Conservation (phyloP, 2,329 filamentous ascomycete species). For the Hypoxylon sp. region DNA sequence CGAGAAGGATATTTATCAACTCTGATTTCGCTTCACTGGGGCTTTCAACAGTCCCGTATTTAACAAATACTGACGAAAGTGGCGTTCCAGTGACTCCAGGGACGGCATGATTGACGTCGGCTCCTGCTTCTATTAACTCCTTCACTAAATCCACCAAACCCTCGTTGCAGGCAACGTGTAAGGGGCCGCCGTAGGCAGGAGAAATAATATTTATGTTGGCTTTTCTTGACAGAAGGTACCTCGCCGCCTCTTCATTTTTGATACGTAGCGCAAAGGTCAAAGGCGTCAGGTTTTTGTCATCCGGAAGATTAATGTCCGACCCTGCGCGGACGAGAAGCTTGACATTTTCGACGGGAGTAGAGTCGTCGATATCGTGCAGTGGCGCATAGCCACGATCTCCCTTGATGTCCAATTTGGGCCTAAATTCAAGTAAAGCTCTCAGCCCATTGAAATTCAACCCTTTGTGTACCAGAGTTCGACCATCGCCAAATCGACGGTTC, state of each 20-base stretch:
- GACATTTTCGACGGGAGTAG: conserved; percentile 3
- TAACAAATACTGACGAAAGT: conserved; percentile 5
- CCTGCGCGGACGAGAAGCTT: conserved; percentile 13
- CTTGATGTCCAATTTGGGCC: conserved; percentile 16
- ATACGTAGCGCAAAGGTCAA: background rate
- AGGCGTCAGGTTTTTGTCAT: background rate
- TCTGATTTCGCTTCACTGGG: background rate
- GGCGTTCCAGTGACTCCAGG: background rate
- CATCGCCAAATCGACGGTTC: conserved; percentile 18
- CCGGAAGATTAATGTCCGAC: background rate
- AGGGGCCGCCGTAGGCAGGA: background rate
- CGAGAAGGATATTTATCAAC: conserved; percentile 2
- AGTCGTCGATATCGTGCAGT: background rate
- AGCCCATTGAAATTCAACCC: conserved; percentile 1
- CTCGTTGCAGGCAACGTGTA: background rate
- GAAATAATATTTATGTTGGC: background rate
- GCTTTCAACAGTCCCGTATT: background rate
- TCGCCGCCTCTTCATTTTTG: background rate
- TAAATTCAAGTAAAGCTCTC: conserved; percentile 5
- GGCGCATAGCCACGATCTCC: background rate
- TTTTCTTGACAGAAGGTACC: conserved; percentile 9
- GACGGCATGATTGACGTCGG: background rate
- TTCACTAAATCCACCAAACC: conserved; percentile 1
- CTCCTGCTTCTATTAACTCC: conserved; percentile 1
- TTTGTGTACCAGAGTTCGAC: conserved; percentile 4